Evolutionary conservation across 345 rosid species (phyloP).

Genomic region (Citrus medica): DNA sequence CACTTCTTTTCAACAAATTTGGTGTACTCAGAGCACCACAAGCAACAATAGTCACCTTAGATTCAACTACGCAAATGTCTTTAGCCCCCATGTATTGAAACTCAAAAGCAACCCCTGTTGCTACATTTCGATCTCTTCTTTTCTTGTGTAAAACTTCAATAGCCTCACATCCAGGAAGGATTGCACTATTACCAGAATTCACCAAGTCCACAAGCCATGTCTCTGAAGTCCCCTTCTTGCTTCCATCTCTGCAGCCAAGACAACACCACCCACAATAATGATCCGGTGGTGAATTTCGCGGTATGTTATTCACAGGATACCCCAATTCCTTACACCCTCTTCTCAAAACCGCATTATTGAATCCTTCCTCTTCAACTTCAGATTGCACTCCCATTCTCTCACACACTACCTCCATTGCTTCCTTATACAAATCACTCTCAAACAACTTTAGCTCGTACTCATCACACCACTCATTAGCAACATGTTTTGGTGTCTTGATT

Average conservation of each 20-base stretch:
- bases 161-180: constrained; percentile 69
- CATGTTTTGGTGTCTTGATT: constrained; percentile 66
- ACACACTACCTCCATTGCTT: constrained; percentile 69
- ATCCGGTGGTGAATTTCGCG: constrained; percentile 59
- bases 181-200: constrained; percentile 60
- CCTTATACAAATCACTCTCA: constrained; percentile 48
- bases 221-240: constrained; percentile 63
- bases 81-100: constrained; percentile 31
- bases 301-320: constrained; percentile 47
- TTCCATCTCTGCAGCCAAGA: constrained; percentile 83
- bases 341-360: constrained; percentile 63
- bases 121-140: constrained; percentile 30
- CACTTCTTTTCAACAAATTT: constrained; percentile 47
- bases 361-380: constrained; percentile 55
- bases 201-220: constrained; percentile 90
- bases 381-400: constrained; percentile 77
- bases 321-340: constrained; percentile 78
- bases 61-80: constrained; percentile 47
- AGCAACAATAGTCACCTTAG: constrained; percentile 61
- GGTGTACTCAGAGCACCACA: constrained; percentile 80
- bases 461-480: constrained; percentile 62
- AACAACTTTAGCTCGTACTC: constrained; percentile 45
- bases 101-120: constrained; percentile 57
- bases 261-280: constrained; percentile 88
- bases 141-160: constrained; percentile 41